Evolutionary conservation across 108 stramenopile species (phyloP).

Genomic region (Cyclotella sp.): DNA sequence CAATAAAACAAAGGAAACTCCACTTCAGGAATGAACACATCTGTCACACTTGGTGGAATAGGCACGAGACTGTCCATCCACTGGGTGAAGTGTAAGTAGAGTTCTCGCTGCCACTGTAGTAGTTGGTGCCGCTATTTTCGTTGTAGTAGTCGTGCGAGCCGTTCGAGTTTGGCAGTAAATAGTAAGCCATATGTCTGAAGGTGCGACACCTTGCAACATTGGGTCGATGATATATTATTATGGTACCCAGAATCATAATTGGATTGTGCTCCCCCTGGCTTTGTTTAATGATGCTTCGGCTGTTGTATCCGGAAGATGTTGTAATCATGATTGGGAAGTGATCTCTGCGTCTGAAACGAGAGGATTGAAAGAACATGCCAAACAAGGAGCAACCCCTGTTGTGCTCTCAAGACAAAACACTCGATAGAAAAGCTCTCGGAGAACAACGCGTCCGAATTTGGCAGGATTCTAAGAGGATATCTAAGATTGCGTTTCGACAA

Average conservation of each 20-base stretch:
- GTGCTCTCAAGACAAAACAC: too few species aligned
- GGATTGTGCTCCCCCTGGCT: slow-evolving; percentile 81
- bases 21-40: too few species aligned
- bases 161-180: slow-evolving; percentile 60
- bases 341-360: background rate
- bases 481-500: too few species aligned
- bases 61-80: slow-evolving; percentile 48
- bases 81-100: slow-evolving; percentile 71
- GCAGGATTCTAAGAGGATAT: too few species aligned
- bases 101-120: slow-evolving; percentile 69
- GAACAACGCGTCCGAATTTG: too few species aligned
- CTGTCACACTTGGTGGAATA: too few species aligned
- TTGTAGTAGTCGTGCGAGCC: slow-evolving; percentile 84
- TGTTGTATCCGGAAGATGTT: slow-evolving; percentile 68
- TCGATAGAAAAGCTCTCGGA: too few species aligned
- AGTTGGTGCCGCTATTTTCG: slow-evolving; percentile 84
- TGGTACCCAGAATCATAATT: slow-evolving; percentile 81
- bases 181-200: background rate
- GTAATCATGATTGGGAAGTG: background rate
- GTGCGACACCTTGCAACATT: background rate
- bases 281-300: slow-evolving; percentile 83
- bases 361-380: too few species aligned
- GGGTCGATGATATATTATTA: background rate
- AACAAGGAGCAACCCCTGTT: too few species aligned
- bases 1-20: too few species aligned